Conservation (phyloP, 2,329 filamentous ascomycete species). For the Fusarium napiforme region DNA sequence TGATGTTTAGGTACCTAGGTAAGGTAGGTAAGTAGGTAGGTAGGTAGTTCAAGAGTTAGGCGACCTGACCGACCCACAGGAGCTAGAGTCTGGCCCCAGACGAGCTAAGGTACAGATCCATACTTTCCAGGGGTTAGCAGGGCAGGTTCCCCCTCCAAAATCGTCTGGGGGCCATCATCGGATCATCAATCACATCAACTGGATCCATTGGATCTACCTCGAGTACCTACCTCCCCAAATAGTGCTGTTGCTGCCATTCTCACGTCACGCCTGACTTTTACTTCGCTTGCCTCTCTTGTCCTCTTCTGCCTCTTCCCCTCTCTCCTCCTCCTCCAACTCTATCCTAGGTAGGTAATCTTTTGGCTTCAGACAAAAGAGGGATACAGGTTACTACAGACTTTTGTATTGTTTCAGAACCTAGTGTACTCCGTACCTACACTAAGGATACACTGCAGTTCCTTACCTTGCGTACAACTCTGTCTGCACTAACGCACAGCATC, state of each 20-base stretch:
- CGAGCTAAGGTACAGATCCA: conserved; percentile 3
- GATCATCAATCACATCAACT: conserved; percentile 43
- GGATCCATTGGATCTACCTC: conserved; percentile 3
- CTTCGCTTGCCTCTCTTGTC: conserved; percentile 8
- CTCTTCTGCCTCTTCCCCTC: not conserved
- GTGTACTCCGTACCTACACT: not conserved
- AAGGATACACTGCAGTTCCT: not conserved
- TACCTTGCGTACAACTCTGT: not conserved
- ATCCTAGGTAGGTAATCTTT: not conserved
- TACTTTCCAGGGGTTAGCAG: conserved; percentile 17
- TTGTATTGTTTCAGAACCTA: conserved; percentile 1
- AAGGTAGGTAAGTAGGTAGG: too few relatives aligned
- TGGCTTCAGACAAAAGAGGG: not conserved
- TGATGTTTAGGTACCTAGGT: not conserved
- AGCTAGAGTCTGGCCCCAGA: conserved; percentile 23
- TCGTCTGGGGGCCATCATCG: conserved; percentile 30
- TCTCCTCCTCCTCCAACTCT: not conserved
- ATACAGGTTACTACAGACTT: not conserved
- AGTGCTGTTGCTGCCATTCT: conserved; percentile 8
- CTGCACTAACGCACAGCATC: conserved; percentile 18
- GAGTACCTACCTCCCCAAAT: not conserved
- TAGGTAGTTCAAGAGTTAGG: not conserved
- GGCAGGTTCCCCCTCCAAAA: conserved; percentile 34
- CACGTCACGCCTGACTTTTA: conserved; percentile 24
- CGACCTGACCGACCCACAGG: conserved; percentile 30